phyloP scores from a whole-genome alignment of 768 basidiomycete species.

The Pleurotus ostreatus region DNA sequence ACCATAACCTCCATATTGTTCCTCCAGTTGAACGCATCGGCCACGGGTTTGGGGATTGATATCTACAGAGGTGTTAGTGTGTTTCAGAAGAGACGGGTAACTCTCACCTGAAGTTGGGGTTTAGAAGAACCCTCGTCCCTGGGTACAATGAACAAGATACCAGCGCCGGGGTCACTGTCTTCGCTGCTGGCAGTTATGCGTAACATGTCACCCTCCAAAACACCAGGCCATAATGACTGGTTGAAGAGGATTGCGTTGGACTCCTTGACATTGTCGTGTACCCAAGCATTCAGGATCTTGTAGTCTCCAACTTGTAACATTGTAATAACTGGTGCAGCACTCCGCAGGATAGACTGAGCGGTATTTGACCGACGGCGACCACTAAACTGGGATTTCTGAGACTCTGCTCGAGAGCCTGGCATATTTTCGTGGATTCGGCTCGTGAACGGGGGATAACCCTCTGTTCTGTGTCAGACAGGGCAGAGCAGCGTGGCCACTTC shows the following conservation, averaged over 20 bases:
- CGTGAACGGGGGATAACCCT: no score
- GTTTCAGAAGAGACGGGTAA: background rate
- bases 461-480: no score
- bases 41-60: constrained; percentile 68
- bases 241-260: constrained; percentile 62
- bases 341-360: constrained; percentile 58
- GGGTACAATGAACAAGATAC: constrained; percentile 63
- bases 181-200: constrained; percentile 40
- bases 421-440: constrained; percentile 16
- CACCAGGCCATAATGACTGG: constrained; percentile 74
- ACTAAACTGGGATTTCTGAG: constrained; percentile 47
- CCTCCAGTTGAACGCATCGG: constrained; percentile 65
- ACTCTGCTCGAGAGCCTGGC: constrained; percentile 60
- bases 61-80: constrained; percentile 39
- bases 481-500: no score
- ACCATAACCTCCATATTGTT: constrained; percentile 71
- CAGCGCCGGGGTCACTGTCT: constrained; percentile 24
- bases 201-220: constrained; percentile 71
- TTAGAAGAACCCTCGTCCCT: constrained; percentile 58
- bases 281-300: constrained; percentile 67
- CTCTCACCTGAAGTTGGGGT: constrained; percentile 59
- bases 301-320: constrained; percentile 61
- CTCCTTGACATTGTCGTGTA: constrained; percentile 60
- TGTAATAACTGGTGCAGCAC: constrained; percentile 25
- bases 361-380: constrained; percentile 73